Conservation (phyloP, 345 rosid genomes). For the Ceriops decandra region DNA sequence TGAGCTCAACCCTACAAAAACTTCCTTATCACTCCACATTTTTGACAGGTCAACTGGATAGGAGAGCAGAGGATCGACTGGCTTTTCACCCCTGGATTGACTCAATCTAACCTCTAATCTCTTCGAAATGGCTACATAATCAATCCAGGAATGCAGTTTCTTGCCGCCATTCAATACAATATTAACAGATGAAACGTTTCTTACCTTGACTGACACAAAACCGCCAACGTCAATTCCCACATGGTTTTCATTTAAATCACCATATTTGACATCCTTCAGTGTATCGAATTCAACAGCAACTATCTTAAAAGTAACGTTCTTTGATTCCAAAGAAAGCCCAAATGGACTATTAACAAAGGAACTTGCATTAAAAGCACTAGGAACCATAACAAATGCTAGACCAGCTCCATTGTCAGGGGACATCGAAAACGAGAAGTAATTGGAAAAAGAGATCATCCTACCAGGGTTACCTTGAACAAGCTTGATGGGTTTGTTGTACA, state of each 20-base stretch:
- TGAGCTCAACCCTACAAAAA: constrained; percentile 62
- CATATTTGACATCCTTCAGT: constrained; percentile 26
- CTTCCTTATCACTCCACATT: constrained; percentile 46
- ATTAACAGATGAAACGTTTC: constrained; percentile 39
- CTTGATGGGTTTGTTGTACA: constrained; percentile 69
- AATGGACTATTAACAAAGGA: constrained; percentile 38
- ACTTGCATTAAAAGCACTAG: constrained; percentile 36
- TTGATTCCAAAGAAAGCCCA: constrained; percentile 41
- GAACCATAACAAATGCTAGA: constrained; percentile 62
- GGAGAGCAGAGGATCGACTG: constrained; percentile 43
- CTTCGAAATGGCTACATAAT: constrained; percentile 56
- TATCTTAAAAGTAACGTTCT: constrained; percentile 20
- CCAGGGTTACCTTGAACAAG: constrained; percentile 43
- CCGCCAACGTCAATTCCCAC: constrained; percentile 53
- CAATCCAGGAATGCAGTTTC: constrained; percentile 59
- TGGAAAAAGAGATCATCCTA: constrained; percentile 52
- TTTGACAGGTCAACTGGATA: constrained; percentile 50
- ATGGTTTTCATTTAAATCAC: constrained; percentile 49
- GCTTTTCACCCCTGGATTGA: constrained; percentile 35
- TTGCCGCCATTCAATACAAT: constrained; percentile 38
- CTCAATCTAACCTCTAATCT: constrained; percentile 63
- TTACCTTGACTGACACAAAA: constrained; percentile 36
- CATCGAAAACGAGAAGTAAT: constrained; percentile 58
- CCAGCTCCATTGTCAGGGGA: constrained; percentile 46
- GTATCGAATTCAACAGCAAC: constrained; percentile 57